Evolutionary conservation across 2,329 filamentous ascomycete genomes (phyloP).

Genomic region (Purpureocillium lavendulum): DNA sequence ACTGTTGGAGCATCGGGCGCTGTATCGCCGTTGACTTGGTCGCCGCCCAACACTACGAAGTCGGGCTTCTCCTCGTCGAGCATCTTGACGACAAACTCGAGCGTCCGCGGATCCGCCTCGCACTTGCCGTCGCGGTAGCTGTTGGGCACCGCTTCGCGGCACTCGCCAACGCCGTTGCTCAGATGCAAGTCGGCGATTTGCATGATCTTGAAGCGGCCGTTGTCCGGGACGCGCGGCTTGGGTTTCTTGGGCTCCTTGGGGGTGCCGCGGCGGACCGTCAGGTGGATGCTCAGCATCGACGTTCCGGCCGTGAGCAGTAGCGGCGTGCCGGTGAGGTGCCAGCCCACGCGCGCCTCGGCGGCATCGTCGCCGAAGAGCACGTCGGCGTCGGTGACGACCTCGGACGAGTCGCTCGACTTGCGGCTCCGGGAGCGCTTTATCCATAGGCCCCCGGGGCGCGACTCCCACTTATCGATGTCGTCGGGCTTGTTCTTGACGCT

Average conservation of each 20-base stretch:
- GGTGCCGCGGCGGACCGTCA: constrained; percentile 70
- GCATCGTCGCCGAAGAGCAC: constrained; percentile 86
- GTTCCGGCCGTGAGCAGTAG: constrained; percentile 59
- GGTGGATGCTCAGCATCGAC: constrained; percentile 58
- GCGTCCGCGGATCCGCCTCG: constrained; percentile 82
- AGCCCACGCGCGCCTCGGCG: constrained; percentile 78
- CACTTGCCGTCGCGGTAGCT: constrained; percentile 67
- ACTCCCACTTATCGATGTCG: constrained; percentile 67
- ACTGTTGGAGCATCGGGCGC: constrained; percentile 84
- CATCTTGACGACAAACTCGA: constrained; percentile 78
- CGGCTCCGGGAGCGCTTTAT: constrained; percentile 65
- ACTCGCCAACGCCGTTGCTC: constrained; percentile 78
- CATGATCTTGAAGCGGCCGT: constrained; percentile 95
- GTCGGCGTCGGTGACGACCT: constrained; percentile 72
- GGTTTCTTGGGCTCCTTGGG: constrained; percentile 59
- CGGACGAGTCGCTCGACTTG: constrained; percentile 65
- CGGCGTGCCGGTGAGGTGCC: constrained; percentile 69
- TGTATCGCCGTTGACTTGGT: constrained; percentile 92
- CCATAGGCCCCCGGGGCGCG: constrained; percentile 71
- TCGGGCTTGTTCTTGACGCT: constrained; percentile 34
- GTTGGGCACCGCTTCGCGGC: constrained; percentile 77
- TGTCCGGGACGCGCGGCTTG: constrained; percentile 69
- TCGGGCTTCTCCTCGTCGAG: constrained; percentile 92
- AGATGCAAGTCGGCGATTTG: constrained; percentile 92
- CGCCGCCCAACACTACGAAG: constrained; percentile 82